Base-by-base conservation (phyloP, 345 rosid species). In the Litchi chinensis region DNA sequence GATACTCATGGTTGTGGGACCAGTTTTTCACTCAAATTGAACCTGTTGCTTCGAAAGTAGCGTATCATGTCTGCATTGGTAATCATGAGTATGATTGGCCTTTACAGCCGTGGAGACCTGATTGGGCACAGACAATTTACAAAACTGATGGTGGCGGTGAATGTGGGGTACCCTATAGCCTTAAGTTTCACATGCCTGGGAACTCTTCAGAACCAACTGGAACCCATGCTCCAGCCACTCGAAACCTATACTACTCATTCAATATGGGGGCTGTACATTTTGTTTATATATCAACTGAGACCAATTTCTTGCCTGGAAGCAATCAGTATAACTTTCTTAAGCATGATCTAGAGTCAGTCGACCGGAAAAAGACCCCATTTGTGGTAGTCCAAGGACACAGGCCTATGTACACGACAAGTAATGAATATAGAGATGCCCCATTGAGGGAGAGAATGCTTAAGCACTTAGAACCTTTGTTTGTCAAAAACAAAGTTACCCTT, bases 61-160 rank as follows among this genome's bases (percentile, higher is more conserved):
- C 97, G 0, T 95, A 95, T 74, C 98, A 93, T 81, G 98, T 95
- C 0, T 95, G 98, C 78, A 95, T 95, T 57, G 98, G 98, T 71
- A 95, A 93, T 80, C 98, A 93, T 60, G 98, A 95, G 76, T 95
- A 93, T 62, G 91, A 95, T 80, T 95, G 98, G 98, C 98, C 95
- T 11, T 81, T 77, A 3, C 98, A 95, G 85, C 98, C 98, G 0
- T 95, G 98, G 98, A 91, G 75, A 79, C 98, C 98, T 22, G 90
- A 92, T 0, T 95, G 98, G 97, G 78, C 97, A 56, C 26, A 73
- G 24, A 40, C 80, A 5, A 39, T 85, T 39, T 95, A 91, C 68
- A 91, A 93, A 39, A 92, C 86, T 46, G 98, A 95, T 67, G 96
- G 98, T 64, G 99, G 98, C 10, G 98, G 99, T 62, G 99, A 93